Conservation (phyloP, 257 asterid species). For the Solanum dulcamara region DNA sequence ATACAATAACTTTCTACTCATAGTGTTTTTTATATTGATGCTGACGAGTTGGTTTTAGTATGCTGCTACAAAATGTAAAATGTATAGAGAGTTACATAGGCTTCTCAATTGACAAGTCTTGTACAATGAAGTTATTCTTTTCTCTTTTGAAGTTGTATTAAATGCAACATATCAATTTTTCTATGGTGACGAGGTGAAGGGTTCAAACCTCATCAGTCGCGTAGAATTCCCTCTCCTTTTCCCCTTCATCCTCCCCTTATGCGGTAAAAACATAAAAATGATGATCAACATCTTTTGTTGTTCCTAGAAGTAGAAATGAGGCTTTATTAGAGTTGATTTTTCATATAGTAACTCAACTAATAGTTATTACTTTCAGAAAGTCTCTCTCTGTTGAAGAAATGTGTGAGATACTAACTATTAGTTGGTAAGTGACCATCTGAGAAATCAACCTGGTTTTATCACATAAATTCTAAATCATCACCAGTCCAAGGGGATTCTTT, state of each 20-base stretch:
- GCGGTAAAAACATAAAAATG: neutral
- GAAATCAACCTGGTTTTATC: neutral
- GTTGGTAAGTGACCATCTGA: neutral
- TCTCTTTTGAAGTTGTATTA: neutral
- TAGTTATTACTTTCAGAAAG: too few relatives aligned
- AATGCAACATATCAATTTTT: neutral
- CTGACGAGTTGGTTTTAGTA: neutral
- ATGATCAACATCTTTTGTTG: neutral
- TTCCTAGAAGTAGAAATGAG: neutral
- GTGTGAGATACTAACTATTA: neutral
- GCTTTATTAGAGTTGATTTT: neutral
- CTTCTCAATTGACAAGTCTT: neutral
- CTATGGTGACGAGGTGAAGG: neutral
- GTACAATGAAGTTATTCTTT: neutral
- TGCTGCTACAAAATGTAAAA: neutral
- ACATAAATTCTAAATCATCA: neutral
- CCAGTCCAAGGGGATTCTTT: neutral
- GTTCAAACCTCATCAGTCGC: neutral
- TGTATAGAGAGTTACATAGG: neutral
- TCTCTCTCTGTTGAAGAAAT: neutral
- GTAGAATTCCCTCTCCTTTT: neutral
- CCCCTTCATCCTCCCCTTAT: neutral
- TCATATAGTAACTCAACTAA: too few relatives aligned
- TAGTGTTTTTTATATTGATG: constrained; percentile 10
- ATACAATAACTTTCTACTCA: constrained; percentile 1